Conservation (phyloP, 768 basidiomycete genomes). For the Amyloporia xantha region DNA sequence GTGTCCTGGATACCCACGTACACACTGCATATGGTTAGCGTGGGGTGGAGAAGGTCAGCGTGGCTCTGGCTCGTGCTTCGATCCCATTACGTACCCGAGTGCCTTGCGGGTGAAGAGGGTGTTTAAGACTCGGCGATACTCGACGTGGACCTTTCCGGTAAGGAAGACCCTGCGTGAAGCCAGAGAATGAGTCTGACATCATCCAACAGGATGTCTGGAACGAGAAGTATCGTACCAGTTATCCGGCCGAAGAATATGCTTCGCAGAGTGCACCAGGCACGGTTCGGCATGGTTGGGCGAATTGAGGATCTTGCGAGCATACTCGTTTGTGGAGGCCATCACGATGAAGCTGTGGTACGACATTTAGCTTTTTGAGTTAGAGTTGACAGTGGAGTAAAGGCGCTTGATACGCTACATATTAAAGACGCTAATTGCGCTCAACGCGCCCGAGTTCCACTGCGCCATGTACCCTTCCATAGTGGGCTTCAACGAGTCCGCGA, state of each 20-base stretch:
- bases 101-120: constrained; percentile 91
- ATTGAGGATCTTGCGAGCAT: constrained; percentile 92
- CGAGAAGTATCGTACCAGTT: constrained; percentile 58
- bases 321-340: constrained; percentile 92
- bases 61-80: not conserved
- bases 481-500: constrained; percentile 86
- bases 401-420: constrained; percentile 61
- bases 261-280: constrained; percentile 88
- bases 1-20: constrained; percentile 81
- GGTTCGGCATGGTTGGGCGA: constrained; percentile 90
- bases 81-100: constrained; percentile 53
- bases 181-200: not conserved
- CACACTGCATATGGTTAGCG: constrained; percentile 39
- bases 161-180: constrained; percentile 79
- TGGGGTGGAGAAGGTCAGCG: not conserved
- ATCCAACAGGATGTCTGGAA: not conserved
- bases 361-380: constrained; percentile 2
- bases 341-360: constrained; percentile 99
- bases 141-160: constrained; percentile 87
- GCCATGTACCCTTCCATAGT: constrained; percentile 87
- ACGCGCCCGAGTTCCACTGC: constrained; percentile 86
- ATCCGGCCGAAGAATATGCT: constrained; percentile 73
- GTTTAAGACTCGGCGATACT: constrained; percentile 89
- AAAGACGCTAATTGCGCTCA: constrained; percentile 91
- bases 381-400: not conserved